A percentile compares a stretch with the other conserved stretches of the same genome.
Evolutionary conservation across 495 filamentous ascomycete species (phyloP).

Genomic region (Daldinia decipiens): DNA sequence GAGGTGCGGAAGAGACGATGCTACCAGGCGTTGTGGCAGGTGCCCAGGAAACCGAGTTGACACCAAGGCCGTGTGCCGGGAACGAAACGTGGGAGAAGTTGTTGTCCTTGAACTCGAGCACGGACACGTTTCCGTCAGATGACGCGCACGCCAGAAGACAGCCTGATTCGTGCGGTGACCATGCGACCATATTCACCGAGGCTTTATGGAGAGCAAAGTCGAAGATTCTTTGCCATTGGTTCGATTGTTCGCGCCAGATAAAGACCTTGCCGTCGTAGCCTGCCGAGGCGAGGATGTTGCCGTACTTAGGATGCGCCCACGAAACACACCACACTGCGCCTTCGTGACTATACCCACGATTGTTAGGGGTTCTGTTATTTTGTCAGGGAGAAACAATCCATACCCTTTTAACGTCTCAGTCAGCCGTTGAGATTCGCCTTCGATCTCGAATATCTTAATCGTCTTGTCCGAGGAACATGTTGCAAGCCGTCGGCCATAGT

Average conservation of each 20-base stretch:
- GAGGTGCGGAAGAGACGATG: conserved; percentile 73
- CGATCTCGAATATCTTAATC: conserved; percentile 99
- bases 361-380: conserved; percentile 32
- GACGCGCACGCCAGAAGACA: conserved; percentile 95
- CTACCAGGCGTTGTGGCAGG: conserved; percentile 82
- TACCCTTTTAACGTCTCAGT: conserved; percentile 96
- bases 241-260: conserved; percentile 92
- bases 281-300: conserved; percentile 93
- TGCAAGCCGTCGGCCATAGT: conserved; percentile 95
- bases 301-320: conserved; percentile 98
- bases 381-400: conserved; percentile 22
- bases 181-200: conserved; percentile 93
- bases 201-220: conserved; percentile 92
- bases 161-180: conserved; percentile 95
- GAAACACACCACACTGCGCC: conserved; percentile 96
- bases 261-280: conserved; percentile 97
- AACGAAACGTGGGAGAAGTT: conserved; percentile 86
- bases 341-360: conserved; percentile 74
- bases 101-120: conserved; percentile 97
- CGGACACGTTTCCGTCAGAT: conserved; percentile 89
- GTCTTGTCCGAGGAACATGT: conserved; percentile 98
- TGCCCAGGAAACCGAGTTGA: conserved; percentile 96
- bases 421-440: conserved; percentile 89
- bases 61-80: conserved; percentile 89
- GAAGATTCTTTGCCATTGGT: conserved; percentile 83